A percentile compares a stretch with the other conserved stretches of the same genome.
Evolutionary conservation across 495 filamentous ascomycete genomes (phyloP).

Genomic region (Beverwykella pulmonaria): DNA sequence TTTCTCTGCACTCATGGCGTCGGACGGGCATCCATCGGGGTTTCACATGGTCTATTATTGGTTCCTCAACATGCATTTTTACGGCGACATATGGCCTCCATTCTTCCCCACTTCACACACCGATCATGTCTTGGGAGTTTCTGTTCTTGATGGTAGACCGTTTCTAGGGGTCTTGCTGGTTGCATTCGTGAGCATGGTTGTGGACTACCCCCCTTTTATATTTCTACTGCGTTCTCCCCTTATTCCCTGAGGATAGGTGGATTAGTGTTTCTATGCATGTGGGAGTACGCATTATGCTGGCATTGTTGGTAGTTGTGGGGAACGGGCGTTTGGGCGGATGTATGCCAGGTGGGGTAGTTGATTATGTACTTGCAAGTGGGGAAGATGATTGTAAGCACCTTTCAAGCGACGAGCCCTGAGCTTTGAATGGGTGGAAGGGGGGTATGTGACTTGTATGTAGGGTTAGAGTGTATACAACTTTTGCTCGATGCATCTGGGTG

Average conservation of each 20-base stretch:
- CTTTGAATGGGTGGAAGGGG: neutral
- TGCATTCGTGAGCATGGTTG: neutral
- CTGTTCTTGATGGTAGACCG: neutral
- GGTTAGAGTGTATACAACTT: neutral
- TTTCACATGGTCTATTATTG: neutral
- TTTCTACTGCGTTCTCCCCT: neutral
- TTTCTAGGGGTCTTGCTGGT: neutral
- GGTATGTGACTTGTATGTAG: neutral
- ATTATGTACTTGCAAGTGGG: neutral
- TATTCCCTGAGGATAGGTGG: neutral
- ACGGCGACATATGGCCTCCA: neutral
- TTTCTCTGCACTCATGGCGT: conserved; percentile 7
- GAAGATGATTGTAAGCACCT: neutral
- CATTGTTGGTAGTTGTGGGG: neutral
- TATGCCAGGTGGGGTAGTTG: neutral
- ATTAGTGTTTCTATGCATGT: neutral
- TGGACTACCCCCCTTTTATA: neutral
- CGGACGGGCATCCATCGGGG: neutral
- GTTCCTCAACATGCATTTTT: neutral
- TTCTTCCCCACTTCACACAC: neutral
- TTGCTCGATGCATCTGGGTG: neutral
- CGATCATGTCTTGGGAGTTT: neutral
- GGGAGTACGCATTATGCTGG: neutral
- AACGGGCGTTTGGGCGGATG: neutral
- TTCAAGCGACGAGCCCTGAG: too few species aligned